These are phyloP conservation scores for Sequoia sempervirens DNA, from an alignment of 75 land plant genomes.

Conservation along the genomic window DNA sequence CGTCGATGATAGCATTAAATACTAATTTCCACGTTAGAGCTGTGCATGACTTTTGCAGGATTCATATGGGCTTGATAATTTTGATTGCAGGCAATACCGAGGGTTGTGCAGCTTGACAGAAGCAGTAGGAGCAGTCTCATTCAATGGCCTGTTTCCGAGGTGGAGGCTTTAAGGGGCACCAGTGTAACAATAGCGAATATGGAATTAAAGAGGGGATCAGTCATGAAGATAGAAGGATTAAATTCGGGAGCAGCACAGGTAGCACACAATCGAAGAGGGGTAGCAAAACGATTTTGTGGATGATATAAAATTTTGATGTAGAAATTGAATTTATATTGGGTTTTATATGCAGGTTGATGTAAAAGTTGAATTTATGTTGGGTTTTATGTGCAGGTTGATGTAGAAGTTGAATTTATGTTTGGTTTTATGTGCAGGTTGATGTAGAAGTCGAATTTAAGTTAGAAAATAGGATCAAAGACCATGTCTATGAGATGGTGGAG, in stretches of 20 bases:
- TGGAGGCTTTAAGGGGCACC: constrained; percentile 27
- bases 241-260: constrained; percentile 6
- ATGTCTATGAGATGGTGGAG: not conserved
- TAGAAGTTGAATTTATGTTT: not conserved
- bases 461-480: not conserved
- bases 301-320: not conserved
- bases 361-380: not conserved
- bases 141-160: constrained; percentile 69
- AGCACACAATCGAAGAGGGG: not conserved
- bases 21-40: constrained; percentile 2
- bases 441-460: not conserved
- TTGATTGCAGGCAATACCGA: constrained; percentile 50
- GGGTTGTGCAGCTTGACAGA: constrained; percentile 47
- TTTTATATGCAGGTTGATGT: not conserved
- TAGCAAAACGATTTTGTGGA: not conserved
- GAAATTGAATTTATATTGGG: not conserved
- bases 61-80: not conserved
- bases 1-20: not conserved
- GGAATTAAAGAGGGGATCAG: not conserved
- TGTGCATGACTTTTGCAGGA: not conserved
- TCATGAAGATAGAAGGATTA: not conserved
- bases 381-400: not conserved
- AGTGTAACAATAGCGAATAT: not conserved
- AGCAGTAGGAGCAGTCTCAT: constrained; percentile 38
- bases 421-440: not conserved